Evolutionary conservation across 164 flowering plant genomes (phyloP), one percentile per base, ranked within the genome.

Genomic region (Magnolia changhungtana): DNA sequence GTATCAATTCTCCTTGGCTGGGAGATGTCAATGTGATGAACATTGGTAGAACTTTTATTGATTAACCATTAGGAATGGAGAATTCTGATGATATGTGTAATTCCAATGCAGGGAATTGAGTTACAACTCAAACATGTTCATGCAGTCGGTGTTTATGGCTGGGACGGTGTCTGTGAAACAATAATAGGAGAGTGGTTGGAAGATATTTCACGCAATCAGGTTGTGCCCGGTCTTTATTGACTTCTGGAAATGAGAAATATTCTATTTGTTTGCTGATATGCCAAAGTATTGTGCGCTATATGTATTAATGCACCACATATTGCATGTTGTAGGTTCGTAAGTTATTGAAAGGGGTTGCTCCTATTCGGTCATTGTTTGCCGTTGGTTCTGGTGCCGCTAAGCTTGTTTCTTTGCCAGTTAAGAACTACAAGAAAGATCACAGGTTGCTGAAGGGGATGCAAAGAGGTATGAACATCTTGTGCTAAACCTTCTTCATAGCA

Each of bases 131-230:
- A 92, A 77, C 96, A 89, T 81, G 97, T 96, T 45, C 91, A 91
- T 74, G 96, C 93, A 72, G 85, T 85, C 82, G 98, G 98, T 55
- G 76, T 91, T 29, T 96, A 91, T 84, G 98, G 99, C 50, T 92
- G 97, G 98, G 82, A 85, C 79, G 86, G 85, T 80, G 89, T 93
- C 11, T 86, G 93, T 87, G 98, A 96, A 81, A 86, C 89, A 50
- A 80, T 89, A 76, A 21, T 87, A 18, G 98, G 95, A 71, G 94
- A 92, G 75, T 94, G 98, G 99, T 81, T 96, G 86, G 98, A 91
- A 86, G 99, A 96, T 84, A 88, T 96, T 76, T 93, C 98, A 65
- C 91, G 89, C 69, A 92, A 93, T 84, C 99, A 96, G 99, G 99
- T 94, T 78, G 73, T 50, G 23, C 79, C 24, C 76, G 69, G 51